These are phyloP conservation scores for Nemania sp. DNA, from an alignment of 2,329 filamentous ascomycete species.

Conservation along the genomic window DNA sequence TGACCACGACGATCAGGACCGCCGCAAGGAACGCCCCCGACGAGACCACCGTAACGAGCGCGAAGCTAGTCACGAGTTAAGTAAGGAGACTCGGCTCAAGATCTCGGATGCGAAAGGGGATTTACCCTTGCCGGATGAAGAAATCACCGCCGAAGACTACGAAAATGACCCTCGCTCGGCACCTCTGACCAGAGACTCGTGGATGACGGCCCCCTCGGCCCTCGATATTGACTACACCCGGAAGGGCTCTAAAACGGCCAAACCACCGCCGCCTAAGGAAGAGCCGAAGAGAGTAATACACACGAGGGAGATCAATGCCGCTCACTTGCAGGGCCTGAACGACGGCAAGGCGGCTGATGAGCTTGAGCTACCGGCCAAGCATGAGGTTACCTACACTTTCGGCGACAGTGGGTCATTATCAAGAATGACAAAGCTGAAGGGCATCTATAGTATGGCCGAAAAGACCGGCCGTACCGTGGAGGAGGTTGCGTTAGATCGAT, in stretches of 20 bases:
- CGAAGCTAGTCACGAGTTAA: constrained; percentile 49
- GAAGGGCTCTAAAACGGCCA: constrained; percentile 66
- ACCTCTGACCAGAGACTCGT: constrained; percentile 78
- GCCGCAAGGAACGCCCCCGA: constrained; percentile 53
- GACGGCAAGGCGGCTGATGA: constrained; percentile 67
- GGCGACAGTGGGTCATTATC: constrained; percentile 91
- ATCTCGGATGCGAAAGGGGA: constrained; percentile 63
- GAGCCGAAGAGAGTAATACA: constrained; percentile 80
- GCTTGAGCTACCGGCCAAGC: constrained; percentile 64
- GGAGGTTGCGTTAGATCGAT: constrained; percentile 84
- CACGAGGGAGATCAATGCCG: constrained; percentile 81
- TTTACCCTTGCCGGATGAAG: constrained; percentile 64
- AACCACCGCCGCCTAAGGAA: constrained; percentile 63
- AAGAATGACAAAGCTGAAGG: constrained; percentile 95
- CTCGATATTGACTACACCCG: constrained; percentile 87
- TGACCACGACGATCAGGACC: constrained; percentile 57
- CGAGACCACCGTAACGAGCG: constrained; percentile 44
- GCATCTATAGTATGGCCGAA: constrained; percentile 83
- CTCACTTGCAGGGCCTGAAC: constrained; percentile 71
- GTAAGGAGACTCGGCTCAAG: constrained; percentile 56
- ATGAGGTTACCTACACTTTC: constrained; percentile 83
- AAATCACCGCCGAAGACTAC: constrained; percentile 53
- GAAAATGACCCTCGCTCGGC: constrained; percentile 47
- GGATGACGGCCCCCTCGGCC: constrained; percentile 92
- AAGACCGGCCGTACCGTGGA: constrained; percentile 80